These are phyloP conservation scores for Pseudisothecium myosuroides DNA, from an alignment of 225 moss, liverwort and hornwort genomes.

Conservation along the genomic window DNA sequence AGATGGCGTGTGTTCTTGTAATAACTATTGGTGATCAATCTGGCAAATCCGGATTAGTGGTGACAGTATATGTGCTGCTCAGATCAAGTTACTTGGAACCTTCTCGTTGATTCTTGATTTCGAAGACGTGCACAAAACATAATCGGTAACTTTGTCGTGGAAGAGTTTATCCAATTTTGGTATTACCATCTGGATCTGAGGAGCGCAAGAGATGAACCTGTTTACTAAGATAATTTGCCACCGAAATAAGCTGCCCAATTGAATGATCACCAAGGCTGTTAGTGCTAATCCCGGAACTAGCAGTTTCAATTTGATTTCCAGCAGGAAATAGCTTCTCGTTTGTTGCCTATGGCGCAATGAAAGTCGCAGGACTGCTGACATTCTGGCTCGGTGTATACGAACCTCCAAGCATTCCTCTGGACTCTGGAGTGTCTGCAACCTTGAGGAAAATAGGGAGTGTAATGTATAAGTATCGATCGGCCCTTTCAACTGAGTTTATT, in stretches of 20 bases:
- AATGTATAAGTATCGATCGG: not conserved
- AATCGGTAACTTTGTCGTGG: not conserved
- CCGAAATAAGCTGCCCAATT: not conserved
- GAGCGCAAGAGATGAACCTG: not conserved
- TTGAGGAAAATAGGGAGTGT: not conserved
- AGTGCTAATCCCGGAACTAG: not conserved
- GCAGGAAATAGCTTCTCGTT: not conserved
- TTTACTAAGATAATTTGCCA: not conserved
- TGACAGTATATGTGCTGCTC: not conserved
- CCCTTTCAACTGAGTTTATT: not conserved
- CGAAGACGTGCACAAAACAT: not conserved
- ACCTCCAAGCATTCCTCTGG: not conserved
- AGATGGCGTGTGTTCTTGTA: not conserved
- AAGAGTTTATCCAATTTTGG: not conserved
- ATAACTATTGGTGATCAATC: not conserved
- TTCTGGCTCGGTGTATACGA: not conserved
- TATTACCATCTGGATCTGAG: not conserved
- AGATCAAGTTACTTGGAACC: not conserved
- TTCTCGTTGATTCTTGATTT: not conserved
- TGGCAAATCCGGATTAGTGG: not conserved
- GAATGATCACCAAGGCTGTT: not conserved
- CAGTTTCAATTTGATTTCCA: not conserved
- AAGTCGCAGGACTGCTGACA: not conserved
- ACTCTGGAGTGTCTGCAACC: not conserved
- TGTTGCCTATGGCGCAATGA: not conserved